Evolutionary conservation across 306 rosid species (phyloP).

Genomic region (Lathyrus tuberosus): DNA sequence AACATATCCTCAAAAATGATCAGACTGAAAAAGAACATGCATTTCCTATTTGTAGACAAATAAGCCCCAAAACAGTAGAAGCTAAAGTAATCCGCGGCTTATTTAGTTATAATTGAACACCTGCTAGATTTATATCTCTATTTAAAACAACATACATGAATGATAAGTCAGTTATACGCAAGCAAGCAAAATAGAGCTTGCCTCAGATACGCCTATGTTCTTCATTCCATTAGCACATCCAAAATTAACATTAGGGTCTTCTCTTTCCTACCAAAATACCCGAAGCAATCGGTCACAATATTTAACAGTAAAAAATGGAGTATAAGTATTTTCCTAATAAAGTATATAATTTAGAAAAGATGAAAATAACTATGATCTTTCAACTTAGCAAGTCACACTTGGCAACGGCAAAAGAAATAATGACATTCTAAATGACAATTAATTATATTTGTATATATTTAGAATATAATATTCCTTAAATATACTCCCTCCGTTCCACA

Average conservation of each 20-base stretch:
- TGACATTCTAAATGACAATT: neutral
- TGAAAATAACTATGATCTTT: neutral
- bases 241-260: slow-evolving; percentile 64
- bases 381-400: slow-evolving; percentile 8
- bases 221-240: slow-evolving; percentile 59
- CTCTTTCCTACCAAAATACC: slow-evolving; percentile 56
- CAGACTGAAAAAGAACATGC: slow-evolving; percentile 14
- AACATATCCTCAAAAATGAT: slow-evolving; percentile 8
- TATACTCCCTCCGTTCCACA: no score
- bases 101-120: slow-evolving; percentile 9
- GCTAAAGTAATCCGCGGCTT: neutral
- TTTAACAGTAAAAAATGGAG: slow-evolving; percentile 2
- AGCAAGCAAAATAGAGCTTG: slow-evolving; percentile 44
- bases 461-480: no score
- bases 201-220: slow-evolving; percentile 79
- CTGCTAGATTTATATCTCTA: slow-evolving; percentile 23
- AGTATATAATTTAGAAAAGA: slow-evolving; percentile 12
- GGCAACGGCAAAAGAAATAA: slow-evolving; percentile 19
- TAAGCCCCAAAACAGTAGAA: slow-evolving; percentile 12
- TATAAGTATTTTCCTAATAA: slow-evolving; percentile 6
- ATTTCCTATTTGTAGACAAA: slow-evolving; percentile 31
- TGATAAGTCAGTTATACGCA: slow-evolving; percentile 15
- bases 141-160: slow-evolving; percentile 13
- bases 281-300: slow-evolving; percentile 30
- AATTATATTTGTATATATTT: no score